Evolutionary conservation across 2,329 filamentous ascomycete species (phyloP).

Genomic region (Colletotrichum horii): DNA sequence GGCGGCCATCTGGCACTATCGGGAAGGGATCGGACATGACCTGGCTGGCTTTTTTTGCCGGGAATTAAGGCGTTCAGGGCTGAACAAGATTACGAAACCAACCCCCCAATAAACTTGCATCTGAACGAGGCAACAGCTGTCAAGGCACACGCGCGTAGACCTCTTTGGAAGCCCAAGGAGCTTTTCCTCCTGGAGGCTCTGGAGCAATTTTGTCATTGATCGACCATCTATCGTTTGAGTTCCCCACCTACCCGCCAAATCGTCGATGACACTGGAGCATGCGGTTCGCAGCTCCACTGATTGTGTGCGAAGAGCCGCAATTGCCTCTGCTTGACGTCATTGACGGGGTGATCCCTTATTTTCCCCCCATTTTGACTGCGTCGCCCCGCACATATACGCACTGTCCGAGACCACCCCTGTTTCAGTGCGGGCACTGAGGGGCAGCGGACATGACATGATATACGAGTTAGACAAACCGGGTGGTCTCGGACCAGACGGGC

Average conservation of each 20-base stretch:
- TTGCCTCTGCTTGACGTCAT: slow-evolving; percentile 23
- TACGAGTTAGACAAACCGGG: too few relatives aligned
- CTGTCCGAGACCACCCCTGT: too few relatives aligned
- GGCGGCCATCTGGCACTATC: neutral
- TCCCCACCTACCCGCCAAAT: slow-evolving; percentile 13
- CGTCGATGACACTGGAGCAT: slow-evolving; percentile 6
- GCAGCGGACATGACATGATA: too few relatives aligned
- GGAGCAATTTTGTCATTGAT: slow-evolving; percentile 15
- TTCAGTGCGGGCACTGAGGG: too few relatives aligned
- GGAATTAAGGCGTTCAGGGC: slow-evolving; percentile 16
- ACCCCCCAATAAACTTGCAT: slow-evolving; percentile 7
- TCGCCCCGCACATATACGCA: too few relatives aligned
- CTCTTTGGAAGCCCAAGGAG: neutral
- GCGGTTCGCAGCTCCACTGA: slow-evolving; percentile 11
- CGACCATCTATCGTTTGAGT: neutral
- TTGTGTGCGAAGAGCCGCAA: slow-evolving; percentile 11
- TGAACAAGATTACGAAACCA: slow-evolving; percentile 2
- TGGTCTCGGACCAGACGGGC: too few relatives aligned
- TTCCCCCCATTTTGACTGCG: too few relatives aligned
- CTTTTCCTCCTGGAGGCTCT: slow-evolving; percentile 3
- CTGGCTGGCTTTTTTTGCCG: slow-evolving; percentile 1
- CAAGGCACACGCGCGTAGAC: neutral
- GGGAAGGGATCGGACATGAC: slow-evolving; percentile 4
- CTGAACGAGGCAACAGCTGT: neutral
- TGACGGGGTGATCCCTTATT: too few relatives aligned